Percentiles rank a stretch among this genome's conserved stretches.
Conservation (phyloP, 306 rosid species). For the Quercus glauca region DNA sequence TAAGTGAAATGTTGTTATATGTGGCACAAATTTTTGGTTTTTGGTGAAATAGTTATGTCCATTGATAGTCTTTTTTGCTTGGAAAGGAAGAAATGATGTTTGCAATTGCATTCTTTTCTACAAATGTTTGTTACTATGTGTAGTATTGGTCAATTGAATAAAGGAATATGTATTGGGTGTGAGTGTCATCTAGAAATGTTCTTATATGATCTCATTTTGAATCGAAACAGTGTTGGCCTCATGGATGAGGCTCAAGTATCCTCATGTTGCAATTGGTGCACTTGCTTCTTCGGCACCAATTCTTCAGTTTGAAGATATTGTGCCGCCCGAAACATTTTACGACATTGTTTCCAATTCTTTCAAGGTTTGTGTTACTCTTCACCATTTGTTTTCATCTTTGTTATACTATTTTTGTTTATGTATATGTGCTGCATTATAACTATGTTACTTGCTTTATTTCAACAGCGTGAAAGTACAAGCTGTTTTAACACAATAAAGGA, state of each 20-base stretch:
- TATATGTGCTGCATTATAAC: not conserved
- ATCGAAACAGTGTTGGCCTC: conserved; percentile 71
- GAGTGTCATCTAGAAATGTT: not conserved
- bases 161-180: not conserved
- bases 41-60: not conserved
- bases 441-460: conserved; percentile 14
- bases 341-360: conserved; percentile 72
- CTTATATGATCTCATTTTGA: not conserved
- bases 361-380: conserved; percentile 33
- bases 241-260: conserved; percentile 96
- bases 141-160: not conserved
- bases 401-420: not conserved
- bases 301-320: conserved; percentile 84
- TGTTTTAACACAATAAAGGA: conserved; percentile 72
- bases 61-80: not conserved
- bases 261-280: conserved; percentile 81
- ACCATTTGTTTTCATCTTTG: not conserved
- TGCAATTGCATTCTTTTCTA: not conserved
- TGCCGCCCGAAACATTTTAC: conserved; percentile 69
- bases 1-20: conserved; percentile 20
- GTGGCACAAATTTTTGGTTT: no score
- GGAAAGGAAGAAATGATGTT: not conserved
- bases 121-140: not conserved
- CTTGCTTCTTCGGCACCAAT: conserved; percentile 91
- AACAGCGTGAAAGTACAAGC: conserved; percentile 66